A percentile compares a stretch with the other conserved stretches of the same genome.
phyloP scores from a whole-genome alignment of 73 alveolate genomes.

The Durusdinium trenchii region DNA sequence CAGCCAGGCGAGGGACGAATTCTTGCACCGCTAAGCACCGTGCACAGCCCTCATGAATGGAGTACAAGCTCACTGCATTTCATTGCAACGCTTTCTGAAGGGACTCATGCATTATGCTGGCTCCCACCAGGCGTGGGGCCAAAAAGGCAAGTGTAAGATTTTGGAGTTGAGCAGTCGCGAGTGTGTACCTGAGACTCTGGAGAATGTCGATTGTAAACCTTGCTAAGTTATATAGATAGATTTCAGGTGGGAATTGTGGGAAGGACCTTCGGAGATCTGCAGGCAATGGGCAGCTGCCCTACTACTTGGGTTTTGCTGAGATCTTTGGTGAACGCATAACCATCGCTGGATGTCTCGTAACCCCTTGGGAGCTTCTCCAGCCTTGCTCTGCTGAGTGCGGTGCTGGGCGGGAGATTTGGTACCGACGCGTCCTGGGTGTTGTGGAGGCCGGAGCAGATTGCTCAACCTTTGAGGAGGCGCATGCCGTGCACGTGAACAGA shows the following conservation, averaged over 20 bases:
- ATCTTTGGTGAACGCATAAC: constrained; percentile 1
- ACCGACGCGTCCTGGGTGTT: constrained; percentile 14
- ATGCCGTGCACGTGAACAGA: too few species aligned
- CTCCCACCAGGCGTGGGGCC: too few species aligned
- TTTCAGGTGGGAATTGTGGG: too few species aligned
- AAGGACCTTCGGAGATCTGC: too few species aligned
- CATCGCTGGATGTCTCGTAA: constrained; percentile 31
- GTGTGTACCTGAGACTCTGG: too few species aligned
- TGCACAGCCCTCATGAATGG: constrained; percentile 49
- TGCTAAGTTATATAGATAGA: too few species aligned
- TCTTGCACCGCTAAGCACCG: constrained; percentile 49
- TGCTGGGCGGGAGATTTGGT: constrained; percentile 38
- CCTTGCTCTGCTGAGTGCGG: constrained; percentile 23
- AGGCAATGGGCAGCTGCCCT: constrained; percentile 22
- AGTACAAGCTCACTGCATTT: background rate
- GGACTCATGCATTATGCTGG: constrained; percentile 22
- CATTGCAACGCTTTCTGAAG: background rate
- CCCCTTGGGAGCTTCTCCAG: constrained; percentile 14
- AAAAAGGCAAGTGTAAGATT: too few species aligned
- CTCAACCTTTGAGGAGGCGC: constrained; percentile 27
- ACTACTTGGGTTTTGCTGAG: constrained; percentile 44
- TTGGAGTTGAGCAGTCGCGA: too few species aligned
- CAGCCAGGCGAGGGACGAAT: constrained; percentile 36
- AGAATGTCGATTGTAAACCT: too few species aligned
- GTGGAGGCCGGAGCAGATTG: constrained; percentile 10